Evolutionary conservation across 192 early-diverging fungal species (phyloP), one percentile per base, ranked within the genome.

Genomic region (Entomortierella lignicola): DNA sequence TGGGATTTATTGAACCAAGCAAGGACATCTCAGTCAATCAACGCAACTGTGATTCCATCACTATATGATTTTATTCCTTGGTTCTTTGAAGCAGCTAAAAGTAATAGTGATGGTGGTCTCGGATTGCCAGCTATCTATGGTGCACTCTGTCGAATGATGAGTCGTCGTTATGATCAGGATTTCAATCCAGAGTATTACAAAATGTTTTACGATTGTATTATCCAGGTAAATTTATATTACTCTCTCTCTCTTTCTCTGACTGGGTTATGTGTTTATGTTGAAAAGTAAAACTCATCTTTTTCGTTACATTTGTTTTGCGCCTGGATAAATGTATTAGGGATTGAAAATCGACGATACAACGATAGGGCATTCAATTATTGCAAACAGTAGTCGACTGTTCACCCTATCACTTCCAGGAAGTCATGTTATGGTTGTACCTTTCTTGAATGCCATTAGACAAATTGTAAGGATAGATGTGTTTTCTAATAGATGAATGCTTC

Each of bases 61-160:
- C 80, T 94, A 0, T 94, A 91, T 51, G 92, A 96, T 44, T 89
- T 94, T 69, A 79, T 89, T 8, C 85, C 90, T 2, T 95, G 93
- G 93, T 67, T 96, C 25, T 91, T 96, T 48, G 84, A 95, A 72
- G 91, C 92, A 0, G 77, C 63, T 32, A 73, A 50, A 55, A 72
- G 66, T n/a, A 56, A 27, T 55, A 94, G 90, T 44, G 85, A 90
- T 23, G 91, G 82, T 59, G 81, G 83, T 29, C 83, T 87, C 27
- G 93, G 95, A 26, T 72, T 88, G 21, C 88, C 87, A 23, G 67
- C 84, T 1, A 94, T 94, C 6, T 89, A 86, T 80, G 91, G 91
- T 13, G 83, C 84, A 44, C 69, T 96, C 17, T 95, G 95, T 64
- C 74, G 89, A 25, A 85, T 94, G 63, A 92, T 96, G 89, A 93